A percentile compares a stretch with the other conserved stretches of the same genome.
Evolutionary conservation across 2,329 filamentous ascomycete genomes (phyloP).

Genomic region (Aspergillus felis): DNA sequence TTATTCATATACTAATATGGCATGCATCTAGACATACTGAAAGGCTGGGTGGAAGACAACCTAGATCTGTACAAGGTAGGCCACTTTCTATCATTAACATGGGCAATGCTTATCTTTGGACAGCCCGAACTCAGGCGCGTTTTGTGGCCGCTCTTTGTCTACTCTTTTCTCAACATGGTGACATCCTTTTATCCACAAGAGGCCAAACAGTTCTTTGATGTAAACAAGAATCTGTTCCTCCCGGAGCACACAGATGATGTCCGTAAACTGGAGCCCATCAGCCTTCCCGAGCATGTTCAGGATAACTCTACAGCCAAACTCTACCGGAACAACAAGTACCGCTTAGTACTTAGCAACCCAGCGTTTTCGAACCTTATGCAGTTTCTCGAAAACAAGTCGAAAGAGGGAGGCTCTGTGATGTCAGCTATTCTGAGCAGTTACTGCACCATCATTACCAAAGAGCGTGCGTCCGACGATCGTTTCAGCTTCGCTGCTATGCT

Average conservation of each 20-base stretch:
- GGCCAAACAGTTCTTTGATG: conserved; percentile 67
- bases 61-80: conserved; percentile 87
- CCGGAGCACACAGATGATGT: conserved; percentile 77
- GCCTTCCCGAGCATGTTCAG: conserved; percentile 70
- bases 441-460: conserved; percentile 57
- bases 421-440: conserved; percentile 65
- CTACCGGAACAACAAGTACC: conserved; percentile 83
- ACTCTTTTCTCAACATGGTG: conserved; percentile 81
- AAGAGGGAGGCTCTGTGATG: conserved; percentile 74
- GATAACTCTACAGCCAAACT: conserved; percentile 74
- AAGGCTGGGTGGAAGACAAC: conserved; percentile 83
- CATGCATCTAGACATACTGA: conserved; percentile 55
- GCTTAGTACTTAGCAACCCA: conserved; percentile 81
- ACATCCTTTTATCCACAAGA: conserved; percentile 68
- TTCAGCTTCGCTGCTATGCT: conserved; percentile 59
- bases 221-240: conserved; percentile 67
- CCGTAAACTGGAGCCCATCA: conserved; percentile 68
- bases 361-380: conserved; percentile 79
- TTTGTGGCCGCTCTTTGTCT: conserved; percentile 90
- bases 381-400: conserved; percentile 82
- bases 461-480: conserved; percentile 55
- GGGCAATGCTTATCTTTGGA: conserved; percentile 8
- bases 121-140: conserved; percentile 83
- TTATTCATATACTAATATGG: not conserved
- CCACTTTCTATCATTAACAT: not conserved